These are phyloP conservation scores for Botrytis squamosa DNA, from an alignment of 2,329 filamentous ascomycete genomes.

Conservation along the genomic window DNA sequence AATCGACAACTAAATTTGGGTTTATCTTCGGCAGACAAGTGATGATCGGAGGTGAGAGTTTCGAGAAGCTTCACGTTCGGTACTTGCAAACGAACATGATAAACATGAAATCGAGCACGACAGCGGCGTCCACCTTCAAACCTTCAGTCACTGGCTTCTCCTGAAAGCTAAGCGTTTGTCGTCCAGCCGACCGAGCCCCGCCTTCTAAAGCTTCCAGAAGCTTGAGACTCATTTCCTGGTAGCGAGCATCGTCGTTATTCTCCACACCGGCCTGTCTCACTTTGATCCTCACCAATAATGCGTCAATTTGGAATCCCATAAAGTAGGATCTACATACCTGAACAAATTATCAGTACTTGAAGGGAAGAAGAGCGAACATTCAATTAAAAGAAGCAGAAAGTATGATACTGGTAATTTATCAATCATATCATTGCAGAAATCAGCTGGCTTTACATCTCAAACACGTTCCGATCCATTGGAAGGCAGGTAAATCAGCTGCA, in stretches of 20 bases:
- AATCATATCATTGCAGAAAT: not conserved
- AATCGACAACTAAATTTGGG: no score
- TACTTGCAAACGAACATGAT: not conserved
- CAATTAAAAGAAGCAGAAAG: not conserved
- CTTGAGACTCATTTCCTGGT: not conserved
- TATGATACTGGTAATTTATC: not conserved
- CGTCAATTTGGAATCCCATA: not conserved
- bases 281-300: not conserved
- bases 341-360: not conserved
- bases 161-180: not conserved
- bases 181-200: not conserved
- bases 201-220: constrained; percentile 8
- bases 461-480: not conserved
- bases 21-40: not conserved
- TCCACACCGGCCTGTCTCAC: constrained; percentile 8
- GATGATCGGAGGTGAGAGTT: not conserved
- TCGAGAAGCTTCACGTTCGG: not conserved
- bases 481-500: not conserved
- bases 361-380: not conserved
- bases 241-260: constrained; percentile 5
- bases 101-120: not conserved
- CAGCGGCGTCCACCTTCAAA: not conserved
- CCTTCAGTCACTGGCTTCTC: not conserved
- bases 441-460: not conserved
- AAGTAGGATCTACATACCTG: not conserved